Evolutionary conservation across 2,329 filamentous ascomycete genomes (phyloP).

Genomic region (Didymella segeticola): DNA sequence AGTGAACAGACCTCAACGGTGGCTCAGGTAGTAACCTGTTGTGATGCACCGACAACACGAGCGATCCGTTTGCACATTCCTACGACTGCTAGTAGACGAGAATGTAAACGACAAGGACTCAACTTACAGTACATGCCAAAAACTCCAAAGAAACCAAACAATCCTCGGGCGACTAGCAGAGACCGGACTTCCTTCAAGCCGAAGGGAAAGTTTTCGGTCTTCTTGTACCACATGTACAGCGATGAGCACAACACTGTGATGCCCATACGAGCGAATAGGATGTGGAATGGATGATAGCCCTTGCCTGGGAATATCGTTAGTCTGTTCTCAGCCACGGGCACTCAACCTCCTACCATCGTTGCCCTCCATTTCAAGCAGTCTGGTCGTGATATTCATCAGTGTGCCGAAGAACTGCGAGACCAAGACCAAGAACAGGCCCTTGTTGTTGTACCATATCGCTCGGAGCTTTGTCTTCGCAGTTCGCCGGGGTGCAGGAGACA

Average conservation of each 20-base stretch:
- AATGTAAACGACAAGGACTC: conserved; percentile 12
- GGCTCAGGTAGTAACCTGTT: neutral
- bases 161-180: conserved; percentile 71
- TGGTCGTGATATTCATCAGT: conserved; percentile 83
- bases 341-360: conserved; percentile 57
- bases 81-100: neutral
- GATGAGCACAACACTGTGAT: conserved; percentile 73
- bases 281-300: conserved; percentile 77
- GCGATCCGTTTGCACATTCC: neutral
- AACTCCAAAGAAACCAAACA: conserved; percentile 77
- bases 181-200: conserved; percentile 71
- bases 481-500: conserved; percentile 29
- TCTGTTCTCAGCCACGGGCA: neutral
- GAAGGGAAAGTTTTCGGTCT: conserved; percentile 72
- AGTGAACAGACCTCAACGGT: conserved; percentile 5
- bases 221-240: conserved; percentile 75
- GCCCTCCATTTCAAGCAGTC: conserved; percentile 73
- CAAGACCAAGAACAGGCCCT: conserved; percentile 75
- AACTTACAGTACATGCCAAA: conserved; percentile 73
- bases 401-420: conserved; percentile 81
- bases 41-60: neutral
- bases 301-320: conserved; percentile 49
- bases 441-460: conserved; percentile 68
- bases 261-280: conserved; percentile 80
- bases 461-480: conserved; percentile 30